These are phyloP conservation scores for Linnemannia schmuckeri DNA, from an alignment of 192 early-diverging fungal species.

Conservation along the genomic window DNA sequence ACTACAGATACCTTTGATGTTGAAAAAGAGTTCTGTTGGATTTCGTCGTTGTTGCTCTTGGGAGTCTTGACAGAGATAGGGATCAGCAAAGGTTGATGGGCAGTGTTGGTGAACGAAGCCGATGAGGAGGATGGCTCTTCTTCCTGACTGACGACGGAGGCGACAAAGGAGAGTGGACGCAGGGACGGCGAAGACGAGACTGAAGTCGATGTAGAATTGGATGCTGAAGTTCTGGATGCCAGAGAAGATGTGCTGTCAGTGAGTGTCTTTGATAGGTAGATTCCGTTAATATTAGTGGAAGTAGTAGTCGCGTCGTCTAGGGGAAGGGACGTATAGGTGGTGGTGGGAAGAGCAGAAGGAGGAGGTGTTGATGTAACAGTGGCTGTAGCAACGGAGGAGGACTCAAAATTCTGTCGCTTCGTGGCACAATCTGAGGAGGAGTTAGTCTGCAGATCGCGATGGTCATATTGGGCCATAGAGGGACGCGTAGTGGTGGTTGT, in stretches of 20 bases:
- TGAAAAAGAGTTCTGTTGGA: background rate
- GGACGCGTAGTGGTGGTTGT: background rate
- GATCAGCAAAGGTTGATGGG: background rate
- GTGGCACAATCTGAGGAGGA: background rate
- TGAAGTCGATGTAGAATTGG: slow-evolving; percentile 2
- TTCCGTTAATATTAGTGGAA: background rate
- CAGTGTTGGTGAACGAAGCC: too few relatives aligned
- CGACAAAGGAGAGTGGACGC: background rate
- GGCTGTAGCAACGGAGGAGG: background rate
- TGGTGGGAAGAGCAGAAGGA: background rate
- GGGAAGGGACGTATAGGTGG: background rate
- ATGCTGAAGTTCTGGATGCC: background rate
- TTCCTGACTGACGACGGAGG: background rate
- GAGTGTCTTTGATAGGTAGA: background rate
- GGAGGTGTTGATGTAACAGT: background rate
- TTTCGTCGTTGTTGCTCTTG: background rate
- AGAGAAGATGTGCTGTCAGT: background rate
- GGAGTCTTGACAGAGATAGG: background rate
- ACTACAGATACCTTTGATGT: background rate
- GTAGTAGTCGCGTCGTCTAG: background rate
- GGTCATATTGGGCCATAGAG: background rate
- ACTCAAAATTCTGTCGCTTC: background rate
- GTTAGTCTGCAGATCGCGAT: background rate
- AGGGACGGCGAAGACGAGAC: slow-evolving; percentile 5
- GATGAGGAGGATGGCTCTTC: background rate